Evolutionary conservation across 2,329 filamentous ascomycete species (phyloP), one percentile per base, ranked within the genome.

Genomic region (Neonectria punicea): DNA sequence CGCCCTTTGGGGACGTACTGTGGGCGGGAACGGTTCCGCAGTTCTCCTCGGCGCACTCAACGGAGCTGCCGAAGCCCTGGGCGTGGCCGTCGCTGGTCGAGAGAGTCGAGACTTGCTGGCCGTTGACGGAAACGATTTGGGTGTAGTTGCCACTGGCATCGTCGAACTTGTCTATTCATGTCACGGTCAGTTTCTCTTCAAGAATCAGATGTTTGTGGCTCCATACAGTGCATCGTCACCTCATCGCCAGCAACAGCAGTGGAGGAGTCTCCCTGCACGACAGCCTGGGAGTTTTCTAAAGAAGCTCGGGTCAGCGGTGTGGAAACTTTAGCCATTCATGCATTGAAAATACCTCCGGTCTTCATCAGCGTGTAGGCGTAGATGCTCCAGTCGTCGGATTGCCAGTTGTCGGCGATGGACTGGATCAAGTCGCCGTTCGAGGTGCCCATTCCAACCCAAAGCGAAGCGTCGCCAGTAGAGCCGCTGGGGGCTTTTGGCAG

Each of bases 11-110:
- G 3, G 14, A 54, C 70, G 59, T 67, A 72, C 70, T 59, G 25
- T 72, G 68, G 43, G 70, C 70, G 32, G 56, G 56, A 20, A 75
- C 58, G 2, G 67, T 73, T 69, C 93, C 93, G 84, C 92, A 94
- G 83, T 92, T 90, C 79, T 94, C 91, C 77, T 89, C 90, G 59
- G 90, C 93, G 77, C 88, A 89, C 75, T 92, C 87, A 18, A 83
- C 78, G 0, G 81, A 77, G 43, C 78, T 80, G 2, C 81, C 82
- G 77, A 80, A 83, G 67, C 81, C 81, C 73, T 78, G 69, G 4
- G 81, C 81, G 8, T 80, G 69, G 25, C 78, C 81, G 63, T 80
- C 79, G 57, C 75, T 80, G 53, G 83, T 85, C 2, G 82, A 84
- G 2, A 85, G 77, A 0, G 77, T 82, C 0, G 80, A 81, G 32